Conservation (phyloP, 768 basidiomycete species). For the Mycena vitilis region DNA sequence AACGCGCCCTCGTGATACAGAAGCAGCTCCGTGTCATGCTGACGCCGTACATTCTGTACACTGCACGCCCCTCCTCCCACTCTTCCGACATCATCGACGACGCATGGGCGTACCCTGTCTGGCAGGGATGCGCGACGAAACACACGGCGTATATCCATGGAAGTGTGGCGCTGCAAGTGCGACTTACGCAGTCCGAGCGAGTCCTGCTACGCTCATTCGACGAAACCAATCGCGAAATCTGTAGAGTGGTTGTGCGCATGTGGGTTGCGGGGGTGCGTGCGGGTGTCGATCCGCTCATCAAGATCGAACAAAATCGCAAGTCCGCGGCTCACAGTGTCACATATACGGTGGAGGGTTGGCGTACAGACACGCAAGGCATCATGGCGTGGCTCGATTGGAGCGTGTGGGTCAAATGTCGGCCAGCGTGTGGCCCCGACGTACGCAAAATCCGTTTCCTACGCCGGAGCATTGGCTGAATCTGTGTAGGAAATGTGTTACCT, state of each 20-base stretch:
- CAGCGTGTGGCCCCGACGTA: constrained; percentile 1
- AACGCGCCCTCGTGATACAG: constrained; percentile 7
- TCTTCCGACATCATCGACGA: not conserved
- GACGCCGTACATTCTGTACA: constrained; percentile 25
- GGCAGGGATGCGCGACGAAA: constrained; percentile 17
- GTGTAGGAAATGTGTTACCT: too few species aligned
- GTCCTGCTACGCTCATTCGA: constrained; percentile 11
- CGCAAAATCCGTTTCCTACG: too few species aligned
- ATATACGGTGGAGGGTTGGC: too few species aligned
- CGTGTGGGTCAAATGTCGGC: constrained; percentile 17
- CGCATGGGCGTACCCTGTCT: constrained; percentile 22
- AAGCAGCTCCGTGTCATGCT: constrained; percentile 23
- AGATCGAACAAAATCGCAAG: too few species aligned
- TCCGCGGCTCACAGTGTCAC: too few species aligned
- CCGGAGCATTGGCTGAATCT: too few species aligned
- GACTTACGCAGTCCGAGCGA: constrained; percentile 16
- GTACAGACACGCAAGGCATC: too few species aligned
- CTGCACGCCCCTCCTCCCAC: constrained; percentile 15
- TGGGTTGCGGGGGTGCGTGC: constrained; percentile 20
- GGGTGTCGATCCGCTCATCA: constrained; percentile 8
- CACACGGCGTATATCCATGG: constrained; percentile 15
- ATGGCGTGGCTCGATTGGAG: constrained; percentile 11
- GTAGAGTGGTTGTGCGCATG: constrained; percentile 21
- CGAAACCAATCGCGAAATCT: constrained; percentile 30
- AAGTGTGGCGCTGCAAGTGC: not conserved